Conservation (phyloP, 768 basidiomycete genomes). For the Nidularia pulvinata region DNA sequence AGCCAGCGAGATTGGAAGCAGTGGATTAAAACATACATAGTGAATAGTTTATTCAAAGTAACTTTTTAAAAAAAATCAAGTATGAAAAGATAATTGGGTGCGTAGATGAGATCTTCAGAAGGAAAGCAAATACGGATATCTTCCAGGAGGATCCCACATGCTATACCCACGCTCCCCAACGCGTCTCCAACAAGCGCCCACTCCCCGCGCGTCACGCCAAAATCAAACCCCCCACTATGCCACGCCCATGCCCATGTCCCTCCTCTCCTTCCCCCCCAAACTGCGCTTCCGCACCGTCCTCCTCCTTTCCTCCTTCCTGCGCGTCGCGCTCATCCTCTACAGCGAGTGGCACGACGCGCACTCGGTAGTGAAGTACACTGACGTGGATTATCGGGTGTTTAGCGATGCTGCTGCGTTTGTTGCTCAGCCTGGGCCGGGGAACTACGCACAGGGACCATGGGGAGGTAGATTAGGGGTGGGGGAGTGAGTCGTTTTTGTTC, state of each 20-base stretch:
- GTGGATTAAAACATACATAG: too few relatives aligned
- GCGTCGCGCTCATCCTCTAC: constrained; percentile 75
- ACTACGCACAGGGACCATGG: constrained; percentile 64
- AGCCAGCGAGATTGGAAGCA: too few relatives aligned
- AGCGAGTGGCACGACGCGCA: constrained; percentile 89
- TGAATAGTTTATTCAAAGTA: too few relatives aligned
- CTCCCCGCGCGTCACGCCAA: too few relatives aligned
- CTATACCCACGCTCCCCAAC: too few relatives aligned
- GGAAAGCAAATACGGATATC: too few relatives aligned
- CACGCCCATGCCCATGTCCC: constrained; percentile 11
- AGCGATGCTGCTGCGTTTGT: constrained; percentile 85
- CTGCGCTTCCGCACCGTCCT: constrained; percentile 53
- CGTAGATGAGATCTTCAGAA: too few relatives aligned
- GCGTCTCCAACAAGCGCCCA: too few relatives aligned
- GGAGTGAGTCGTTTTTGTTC: constrained; percentile 56
- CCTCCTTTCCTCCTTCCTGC: constrained; percentile 52
- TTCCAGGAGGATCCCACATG: too few relatives aligned
- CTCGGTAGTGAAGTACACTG: constrained; percentile 93
- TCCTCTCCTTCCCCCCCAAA: constrained; percentile 13
- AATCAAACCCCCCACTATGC: not conserved
- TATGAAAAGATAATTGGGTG: too few relatives aligned
- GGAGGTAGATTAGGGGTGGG: constrained; percentile 50
- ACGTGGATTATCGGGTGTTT: constrained; percentile 96
- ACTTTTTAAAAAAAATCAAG: too few relatives aligned
- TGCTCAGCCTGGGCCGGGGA: constrained; percentile 40